Conservation (phyloP, 2,329 filamentous ascomycete species). For the Hypoxylon sp. region DNA sequence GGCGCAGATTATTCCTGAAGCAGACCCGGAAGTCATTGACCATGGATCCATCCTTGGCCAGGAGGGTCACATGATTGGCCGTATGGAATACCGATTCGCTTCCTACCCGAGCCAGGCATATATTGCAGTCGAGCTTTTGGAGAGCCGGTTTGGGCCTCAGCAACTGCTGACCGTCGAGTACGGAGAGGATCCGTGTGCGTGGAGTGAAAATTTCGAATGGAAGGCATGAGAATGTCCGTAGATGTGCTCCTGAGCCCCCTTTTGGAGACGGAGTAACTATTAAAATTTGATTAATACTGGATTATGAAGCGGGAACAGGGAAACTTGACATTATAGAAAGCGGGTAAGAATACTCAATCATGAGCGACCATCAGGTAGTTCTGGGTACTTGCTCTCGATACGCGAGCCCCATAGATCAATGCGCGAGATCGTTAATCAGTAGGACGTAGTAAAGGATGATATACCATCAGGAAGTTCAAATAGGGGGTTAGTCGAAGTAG, state of each 20-base stretch:
- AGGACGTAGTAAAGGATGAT: not conserved
- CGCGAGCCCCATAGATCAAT: not conserved
- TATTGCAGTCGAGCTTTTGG: not conserved
- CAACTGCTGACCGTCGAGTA: not conserved
- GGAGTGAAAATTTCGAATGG: too few relatives aligned
- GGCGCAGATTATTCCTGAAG: not conserved
- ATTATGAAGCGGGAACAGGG: not conserved
- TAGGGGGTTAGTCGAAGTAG: not conserved
- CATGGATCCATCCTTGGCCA: not conserved
- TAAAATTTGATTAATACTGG: not conserved
- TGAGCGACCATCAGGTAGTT: not conserved
- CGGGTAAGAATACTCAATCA: not conserved
- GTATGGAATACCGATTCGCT: not conserved
- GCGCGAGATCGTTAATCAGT: not conserved
- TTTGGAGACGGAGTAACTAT: not conserved
- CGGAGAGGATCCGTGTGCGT: not conserved
- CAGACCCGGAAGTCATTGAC: not conserved
- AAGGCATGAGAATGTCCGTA: not conserved
- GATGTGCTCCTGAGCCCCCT: not conserved
- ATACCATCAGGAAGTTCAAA: not conserved
- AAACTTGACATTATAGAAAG: not conserved
- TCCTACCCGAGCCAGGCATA: not conserved
- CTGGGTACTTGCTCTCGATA: too few relatives aligned
- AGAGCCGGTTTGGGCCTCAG: not conserved
- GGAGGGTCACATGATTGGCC: not conserved